Evolutionary conservation across 2,329 filamentous ascomycete species (phyloP).

Genomic region (Fusarium agapanthi): DNA sequence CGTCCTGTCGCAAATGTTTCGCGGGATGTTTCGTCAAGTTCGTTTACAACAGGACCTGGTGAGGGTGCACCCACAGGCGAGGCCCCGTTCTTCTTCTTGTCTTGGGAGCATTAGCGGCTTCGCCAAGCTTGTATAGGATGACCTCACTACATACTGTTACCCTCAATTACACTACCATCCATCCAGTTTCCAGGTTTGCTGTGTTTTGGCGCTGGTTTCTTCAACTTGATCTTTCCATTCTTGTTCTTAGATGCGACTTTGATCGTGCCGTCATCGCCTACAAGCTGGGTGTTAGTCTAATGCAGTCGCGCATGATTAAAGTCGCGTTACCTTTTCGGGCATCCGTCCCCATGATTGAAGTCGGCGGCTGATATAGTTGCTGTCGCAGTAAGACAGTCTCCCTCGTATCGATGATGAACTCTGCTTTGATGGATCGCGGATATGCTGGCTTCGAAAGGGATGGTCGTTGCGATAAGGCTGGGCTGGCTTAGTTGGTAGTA

Average conservation of each 20-base stretch:
- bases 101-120: constrained; percentile 47
- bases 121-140: background rate
- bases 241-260: constrained; percentile 70
- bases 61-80: constrained; percentile 56
- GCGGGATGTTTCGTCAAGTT: constrained; percentile 78
- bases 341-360: constrained; percentile 33
- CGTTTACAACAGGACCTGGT: constrained; percentile 67
- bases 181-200: constrained; percentile 76
- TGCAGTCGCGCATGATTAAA: constrained; percentile 5
- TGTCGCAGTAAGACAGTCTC: background rate
- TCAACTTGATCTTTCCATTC: constrained; percentile 67
- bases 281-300: constrained; percentile 26
- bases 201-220: constrained; percentile 69
- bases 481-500: background rate
- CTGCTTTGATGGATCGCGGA: constrained; percentile 7
- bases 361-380: background rate
- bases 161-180: constrained; percentile 70
- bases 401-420: background rate
- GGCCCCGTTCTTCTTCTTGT: constrained; percentile 62
- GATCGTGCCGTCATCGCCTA: constrained; percentile 67
- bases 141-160: constrained; percentile 59
- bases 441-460: constrained; percentile 2
- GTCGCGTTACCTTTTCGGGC: constrained; percentile 45
- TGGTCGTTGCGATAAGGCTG: constrained; percentile 26
- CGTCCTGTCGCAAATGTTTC: constrained; percentile 84